Conservation (phyloP, 2,329 filamentous ascomycete genomes). For the Colletotrichum siamense region DNA sequence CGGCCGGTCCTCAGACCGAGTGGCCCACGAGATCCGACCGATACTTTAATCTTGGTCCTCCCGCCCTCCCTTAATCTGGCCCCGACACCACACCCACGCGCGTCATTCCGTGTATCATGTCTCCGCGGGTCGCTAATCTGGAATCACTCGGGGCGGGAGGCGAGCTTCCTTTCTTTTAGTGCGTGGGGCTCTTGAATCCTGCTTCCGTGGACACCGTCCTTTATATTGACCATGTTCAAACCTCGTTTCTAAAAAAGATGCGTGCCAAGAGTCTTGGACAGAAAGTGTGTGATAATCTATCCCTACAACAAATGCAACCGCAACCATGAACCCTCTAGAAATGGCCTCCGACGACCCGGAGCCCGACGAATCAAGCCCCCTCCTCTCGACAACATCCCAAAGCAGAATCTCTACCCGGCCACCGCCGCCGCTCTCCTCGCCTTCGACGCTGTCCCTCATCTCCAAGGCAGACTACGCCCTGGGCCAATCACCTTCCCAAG, state of each 20-base stretch:
- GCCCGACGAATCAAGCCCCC: not conserved
- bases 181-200: not conserved
- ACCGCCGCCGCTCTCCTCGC: not conserved
- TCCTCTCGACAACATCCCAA: not conserved
- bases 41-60: not conserved
- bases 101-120: not conserved
- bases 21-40: not conserved
- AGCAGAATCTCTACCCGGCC: not conserved
- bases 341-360: not conserved
- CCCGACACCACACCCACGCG: not conserved
- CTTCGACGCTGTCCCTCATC: not conserved
- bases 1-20: not conserved
- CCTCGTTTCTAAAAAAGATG: not conserved
- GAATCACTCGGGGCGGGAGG: not conserved
- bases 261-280: not conserved
- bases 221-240: not conserved
- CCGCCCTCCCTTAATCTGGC: not conserved
- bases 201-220: not conserved
- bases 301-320: not conserved
- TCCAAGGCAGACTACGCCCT: constrained; percentile 6
- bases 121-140: not conserved
- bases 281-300: not conserved
- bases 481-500: constrained; percentile 31
- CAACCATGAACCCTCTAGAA: not conserved
- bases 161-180: not conserved